These are phyloP conservation scores for Plantago lanceolata DNA, from an alignment of 305 asterid species.

Conservation along the genomic window DNA sequence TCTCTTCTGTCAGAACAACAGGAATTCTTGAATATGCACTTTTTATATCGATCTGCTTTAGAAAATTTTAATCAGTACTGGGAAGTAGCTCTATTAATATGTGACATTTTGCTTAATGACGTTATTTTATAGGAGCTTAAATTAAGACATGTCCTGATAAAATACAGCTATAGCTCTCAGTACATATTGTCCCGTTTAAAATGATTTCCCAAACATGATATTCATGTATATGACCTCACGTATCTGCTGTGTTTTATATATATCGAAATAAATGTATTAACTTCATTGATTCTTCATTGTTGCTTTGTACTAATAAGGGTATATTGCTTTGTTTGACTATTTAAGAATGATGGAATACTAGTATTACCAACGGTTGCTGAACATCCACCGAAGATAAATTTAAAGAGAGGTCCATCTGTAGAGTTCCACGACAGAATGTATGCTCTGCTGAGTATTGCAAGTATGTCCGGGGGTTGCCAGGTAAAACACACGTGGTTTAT, in stretches of 20 bases:
- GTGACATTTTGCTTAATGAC: constrained; percentile 1
- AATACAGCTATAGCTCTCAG: neutral
- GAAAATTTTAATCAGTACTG: neutral
- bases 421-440: constrained; percentile 54
- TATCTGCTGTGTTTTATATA: neutral
- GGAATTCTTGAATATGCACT: neutral
- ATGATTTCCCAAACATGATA: neutral
- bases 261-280: no score
- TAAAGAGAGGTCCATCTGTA: constrained; percentile 40
- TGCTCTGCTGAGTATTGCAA: constrained; percentile 63
- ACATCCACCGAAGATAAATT: constrained; percentile 55
- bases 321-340: constrained; percentile 16
- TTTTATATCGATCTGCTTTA: neutral
- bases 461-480: constrained; percentile 87
- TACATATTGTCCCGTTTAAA: neutral
- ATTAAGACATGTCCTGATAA: neutral
- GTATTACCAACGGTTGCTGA: constrained; percentile 77
- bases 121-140: constrained; percentile 9
- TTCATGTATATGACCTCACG: neutral
- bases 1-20: neutral
- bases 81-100: neutral
- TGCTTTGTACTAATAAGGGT: neutral
- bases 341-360: constrained; percentile 67
- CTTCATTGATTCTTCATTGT: constrained; percentile 8
- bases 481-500: constrained; percentile 33